Base-by-base conservation (phyloP, 192 early-diverging fungal genomes). In the Powellomyces hirtus region DNA sequence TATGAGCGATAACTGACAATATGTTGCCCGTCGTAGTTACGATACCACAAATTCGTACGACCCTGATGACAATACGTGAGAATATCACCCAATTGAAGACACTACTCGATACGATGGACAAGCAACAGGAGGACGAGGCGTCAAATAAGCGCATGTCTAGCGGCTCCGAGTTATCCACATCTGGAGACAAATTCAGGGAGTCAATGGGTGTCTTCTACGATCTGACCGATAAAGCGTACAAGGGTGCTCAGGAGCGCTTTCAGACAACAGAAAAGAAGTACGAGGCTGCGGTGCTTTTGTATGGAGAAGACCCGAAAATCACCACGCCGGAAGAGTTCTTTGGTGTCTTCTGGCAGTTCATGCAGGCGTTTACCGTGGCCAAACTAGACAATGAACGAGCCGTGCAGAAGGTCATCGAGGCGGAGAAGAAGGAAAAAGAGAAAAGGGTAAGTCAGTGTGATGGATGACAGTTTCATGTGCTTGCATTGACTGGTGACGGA, bases 261-360 rank as follows among this genome's bases (percentile, higher is more conserved):
- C 71, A 76, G 45, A 42, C 24, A 7, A 62, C 75, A 1, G 80
- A 82, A 42, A 79, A 79, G 46, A 44, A 59, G 20, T 82, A 73
- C 58, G 77, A 82, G 38, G 52, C 26, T 1, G 67, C 62, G 7
- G 70, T 80, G 5, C 22, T 65, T 4, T 56, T 78, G 4, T 84
- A 77, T 42, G 79, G 79, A 18, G 82, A 84, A 59, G 82, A 84
- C 38, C 68, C 73, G 4, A 84, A 84, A 49, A 77, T 60, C 11
- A 73, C 56, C 26, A 83, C 81, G 1, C 81, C 82, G 1, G 82
- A 84, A 73, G 77, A 76, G 55, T 84, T 84, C 42, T 84, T 84
- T 66, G 75, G 78, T 20, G 71, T 74, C 7, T 84, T 84, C 51
- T 38, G 59, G 30, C 71, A 62, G 29, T 84, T 83, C 55, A 50